A percentile compares a stretch with the other conserved stretches of the same genome.
These are phyloP conservation scores for Iris pallida DNA, from an alignment of 116 monocot species.

Conservation along the genomic window DNA sequence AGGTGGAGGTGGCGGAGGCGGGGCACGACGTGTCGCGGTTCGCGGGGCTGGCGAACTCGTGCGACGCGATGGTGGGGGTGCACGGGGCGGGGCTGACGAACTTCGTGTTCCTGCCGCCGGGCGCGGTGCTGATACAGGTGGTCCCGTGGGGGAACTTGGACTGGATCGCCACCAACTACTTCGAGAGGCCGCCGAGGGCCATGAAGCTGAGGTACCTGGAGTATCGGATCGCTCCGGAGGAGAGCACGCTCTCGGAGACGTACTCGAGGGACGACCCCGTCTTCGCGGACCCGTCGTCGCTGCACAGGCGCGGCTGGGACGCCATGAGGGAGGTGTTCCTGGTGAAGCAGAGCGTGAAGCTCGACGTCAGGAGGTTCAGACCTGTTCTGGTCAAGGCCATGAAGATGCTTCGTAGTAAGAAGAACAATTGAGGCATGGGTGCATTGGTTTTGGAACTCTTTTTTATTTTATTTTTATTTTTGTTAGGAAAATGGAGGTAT, in stretches of 20 bases:
- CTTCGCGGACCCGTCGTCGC: conserved; percentile 27
- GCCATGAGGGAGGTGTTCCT: conserved; percentile 27
- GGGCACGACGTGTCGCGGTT: conserved; percentile 11
- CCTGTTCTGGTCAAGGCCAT: conserved; percentile 33
- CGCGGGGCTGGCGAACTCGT: conserved; percentile 39
- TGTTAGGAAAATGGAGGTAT: not conserved
- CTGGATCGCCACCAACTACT: conserved; percentile 23
- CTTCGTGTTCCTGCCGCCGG: conserved; percentile 36
- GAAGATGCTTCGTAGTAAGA: conserved; percentile 15
- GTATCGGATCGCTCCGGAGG: conserved; percentile 33
- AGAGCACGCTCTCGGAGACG: conserved; percentile 39
- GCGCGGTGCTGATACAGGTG: conserved; percentile 40
- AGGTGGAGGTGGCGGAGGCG: conserved; percentile 38
- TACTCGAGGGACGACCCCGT: conserved; percentile 36
- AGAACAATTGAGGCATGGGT: not conserved
- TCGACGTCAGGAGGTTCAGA: conserved; percentile 44
- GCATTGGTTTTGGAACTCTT: not conserved
- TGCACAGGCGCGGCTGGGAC: conserved; percentile 35
- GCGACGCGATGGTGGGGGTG: conserved; percentile 59
- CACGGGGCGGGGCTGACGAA: conserved; percentile 66
- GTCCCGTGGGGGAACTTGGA: conserved; percentile 49
- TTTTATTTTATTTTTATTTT: not conserved
- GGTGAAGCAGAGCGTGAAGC: conserved; percentile 41
- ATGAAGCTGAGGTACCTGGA: conserved; percentile 46
- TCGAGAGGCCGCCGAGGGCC: conserved; percentile 24